Percentiles rank a stretch among this genome's conserved stretches.
Evolutionary conservation across 768 basidiomycete species (phyloP).

Genomic region (Podaxis rugospora): DNA sequence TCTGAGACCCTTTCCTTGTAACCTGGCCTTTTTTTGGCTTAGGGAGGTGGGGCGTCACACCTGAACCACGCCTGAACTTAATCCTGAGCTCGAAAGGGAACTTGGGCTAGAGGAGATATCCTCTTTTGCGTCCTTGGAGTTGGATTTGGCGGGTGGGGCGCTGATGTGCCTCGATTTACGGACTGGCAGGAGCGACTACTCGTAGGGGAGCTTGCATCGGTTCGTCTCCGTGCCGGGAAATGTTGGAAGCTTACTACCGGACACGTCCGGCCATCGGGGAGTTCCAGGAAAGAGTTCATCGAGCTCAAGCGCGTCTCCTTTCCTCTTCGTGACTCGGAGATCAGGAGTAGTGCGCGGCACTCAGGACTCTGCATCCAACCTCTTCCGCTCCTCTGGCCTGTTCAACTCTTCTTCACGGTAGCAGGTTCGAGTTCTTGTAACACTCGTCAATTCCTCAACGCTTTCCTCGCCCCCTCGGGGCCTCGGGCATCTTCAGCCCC

Average conservation of each 20-base stretch:
- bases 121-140: slow-evolving; percentile 18
- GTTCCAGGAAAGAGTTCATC: slow-evolving; percentile 46
- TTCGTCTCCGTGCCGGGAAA: slow-evolving; percentile 34
- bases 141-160: slow-evolving; percentile 11
- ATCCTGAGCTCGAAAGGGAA: not conserved
- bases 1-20: slow-evolving; percentile 16
- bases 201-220: slow-evolving; percentile 41
- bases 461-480: no score
- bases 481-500: no score
- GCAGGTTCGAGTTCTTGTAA: no score
- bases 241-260: not conserved
- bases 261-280: slow-evolving; percentile 15
- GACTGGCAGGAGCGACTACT: slow-evolving; percentile 19
- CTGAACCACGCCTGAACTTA: not conserved
- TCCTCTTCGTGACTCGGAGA: slow-evolving; percentile 31
- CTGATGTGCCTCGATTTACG: not conserved
- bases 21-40: slow-evolving; percentile 14
- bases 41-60: slow-evolving; percentile 2
- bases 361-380: slow-evolving; percentile 41
- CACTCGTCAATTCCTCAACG: no score
- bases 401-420: slow-evolving; percentile 78
- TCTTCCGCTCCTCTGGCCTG: slow-evolving; percentile 69
- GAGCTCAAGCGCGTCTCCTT: slow-evolving; percentile 31
- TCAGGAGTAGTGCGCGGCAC: slow-evolving; percentile 48
- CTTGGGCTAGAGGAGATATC: not conserved